Evolutionary conservation across 768 basidiomycete genomes (phyloP).

Genomic region (Auricularia sp.): DNA sequence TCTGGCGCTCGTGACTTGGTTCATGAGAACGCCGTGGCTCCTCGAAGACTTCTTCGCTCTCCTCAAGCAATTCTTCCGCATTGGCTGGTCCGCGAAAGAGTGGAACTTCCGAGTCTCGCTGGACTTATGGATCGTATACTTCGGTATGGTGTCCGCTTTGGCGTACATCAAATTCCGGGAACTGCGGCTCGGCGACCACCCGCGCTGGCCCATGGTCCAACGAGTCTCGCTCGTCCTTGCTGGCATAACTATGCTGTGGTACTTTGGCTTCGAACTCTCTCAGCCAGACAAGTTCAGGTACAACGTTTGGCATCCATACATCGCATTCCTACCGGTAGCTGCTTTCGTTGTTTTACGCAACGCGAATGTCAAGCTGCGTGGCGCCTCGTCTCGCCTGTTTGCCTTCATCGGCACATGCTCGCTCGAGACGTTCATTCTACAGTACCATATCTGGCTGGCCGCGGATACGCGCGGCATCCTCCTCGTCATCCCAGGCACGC

Average conservation of each 20-base stretch:
- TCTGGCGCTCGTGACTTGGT: conserved; percentile 48
- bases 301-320: conserved; percentile 76
- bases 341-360: conserved; percentile 72
- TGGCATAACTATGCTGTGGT: conserved; percentile 54
- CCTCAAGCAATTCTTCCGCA: conserved; percentile 55
- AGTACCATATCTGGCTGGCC: conserved; percentile 81
- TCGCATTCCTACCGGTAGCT: conserved; percentile 70
- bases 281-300: conserved; percentile 77
- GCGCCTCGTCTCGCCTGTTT: conserved; percentile 56
- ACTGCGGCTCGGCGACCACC: conserved; percentile 55
- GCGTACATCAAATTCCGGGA: conserved; percentile 68
- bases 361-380: conserved; percentile 58
- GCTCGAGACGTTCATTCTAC: conserved; percentile 84
- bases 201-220: conserved; percentile 47
- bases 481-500: conserved; percentile 63
- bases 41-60: conserved; percentile 54
- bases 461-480: conserved; percentile 76
- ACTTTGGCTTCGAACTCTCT: conserved; percentile 68
- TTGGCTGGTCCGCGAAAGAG: conserved; percentile 76
- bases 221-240: conserved; percentile 43
- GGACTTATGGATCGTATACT: conserved; percentile 83
- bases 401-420: conserved; percentile 80
- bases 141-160: conserved; percentile 72
- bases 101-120: conserved; percentile 85
- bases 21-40: conserved; percentile 54